phyloP scores from a whole-genome alignment of 495 filamentous ascomycete species.

The Cercophora newfieldiana region DNA sequence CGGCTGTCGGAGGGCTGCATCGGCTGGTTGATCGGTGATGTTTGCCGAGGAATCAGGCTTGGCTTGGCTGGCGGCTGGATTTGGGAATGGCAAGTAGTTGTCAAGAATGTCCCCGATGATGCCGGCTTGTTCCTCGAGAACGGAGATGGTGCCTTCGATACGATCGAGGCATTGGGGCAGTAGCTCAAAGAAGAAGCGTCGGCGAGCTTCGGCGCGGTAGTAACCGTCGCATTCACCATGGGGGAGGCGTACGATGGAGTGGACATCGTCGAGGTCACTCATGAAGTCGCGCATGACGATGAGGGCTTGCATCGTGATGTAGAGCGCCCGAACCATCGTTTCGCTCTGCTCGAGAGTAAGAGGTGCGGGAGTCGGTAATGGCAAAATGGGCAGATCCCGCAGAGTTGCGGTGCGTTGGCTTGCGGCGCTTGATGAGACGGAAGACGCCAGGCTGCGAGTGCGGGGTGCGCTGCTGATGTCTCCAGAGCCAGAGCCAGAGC shows the following conservation, averaged over 20 bases:
- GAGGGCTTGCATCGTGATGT: background rate
- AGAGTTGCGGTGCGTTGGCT: background rate
- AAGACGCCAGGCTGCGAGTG: background rate
- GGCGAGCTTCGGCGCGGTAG: background rate
- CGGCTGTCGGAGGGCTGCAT: no score
- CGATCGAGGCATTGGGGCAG: slow-evolving; percentile 5
- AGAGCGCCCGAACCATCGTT: background rate
- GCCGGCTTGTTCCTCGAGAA: slow-evolving; percentile 8
- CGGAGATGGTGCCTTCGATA: background rate
- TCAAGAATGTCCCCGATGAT: slow-evolving; percentile 1
- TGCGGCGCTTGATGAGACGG: background rate
- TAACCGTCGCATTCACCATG: background rate
- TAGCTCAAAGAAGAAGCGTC: slow-evolving; percentile 2
- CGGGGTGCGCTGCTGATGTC: background rate
- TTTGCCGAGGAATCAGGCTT: background rate
- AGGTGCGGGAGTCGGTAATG: background rate
- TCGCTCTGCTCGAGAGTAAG: background rate
- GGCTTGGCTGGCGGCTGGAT: no score
- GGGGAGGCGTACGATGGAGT: background rate
- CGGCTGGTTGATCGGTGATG: background rate
- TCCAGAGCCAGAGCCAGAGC: background rate
- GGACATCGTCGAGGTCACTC: slow-evolving; percentile 1
- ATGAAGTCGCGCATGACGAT: slow-evolving; percentile 6
- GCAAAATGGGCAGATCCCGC: background rate
- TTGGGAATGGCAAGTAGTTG: background rate